Evolutionary conservation across 192 early-diverging fungal species (phyloP).

Genomic region (Coemansia sp.): DNA sequence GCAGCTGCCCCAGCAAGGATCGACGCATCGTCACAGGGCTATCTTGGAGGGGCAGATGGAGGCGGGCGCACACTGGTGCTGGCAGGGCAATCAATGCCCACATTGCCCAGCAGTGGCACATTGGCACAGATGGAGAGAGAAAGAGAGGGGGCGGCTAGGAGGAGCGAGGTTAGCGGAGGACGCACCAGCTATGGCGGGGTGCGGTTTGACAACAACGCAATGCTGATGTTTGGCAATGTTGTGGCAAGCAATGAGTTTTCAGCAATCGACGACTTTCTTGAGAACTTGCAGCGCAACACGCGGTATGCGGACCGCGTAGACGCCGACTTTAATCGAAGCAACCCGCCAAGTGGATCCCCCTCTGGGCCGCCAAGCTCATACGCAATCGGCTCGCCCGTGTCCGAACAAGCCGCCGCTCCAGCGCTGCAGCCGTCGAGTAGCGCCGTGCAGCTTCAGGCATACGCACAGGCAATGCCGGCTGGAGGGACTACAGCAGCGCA

Average conservation of each 20-base stretch:
- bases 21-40: background rate
- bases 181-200: slow-evolving; percentile 1
- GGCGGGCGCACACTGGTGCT: slow-evolving; percentile 13
- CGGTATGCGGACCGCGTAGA: slow-evolving; percentile 26
- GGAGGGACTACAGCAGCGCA: slow-evolving; percentile 4
- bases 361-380: slow-evolving; percentile 29
- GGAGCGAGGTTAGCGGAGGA: background rate
- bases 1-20: background rate
- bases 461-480: background rate
- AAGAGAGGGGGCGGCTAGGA: background rate
- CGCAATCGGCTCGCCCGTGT: slow-evolving; percentile 29
- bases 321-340: slow-evolving; percentile 18
- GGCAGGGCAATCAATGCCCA: slow-evolving; percentile 5
- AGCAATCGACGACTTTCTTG: slow-evolving; percentile 47
- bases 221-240: slow-evolving; percentile 45
- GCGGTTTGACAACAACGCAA: slow-evolving; percentile 26
- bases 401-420: slow-evolving; percentile 15
- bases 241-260: slow-evolving; percentile 49
- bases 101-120: slow-evolving; percentile 13
- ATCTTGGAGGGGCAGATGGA: slow-evolving; percentile 8
- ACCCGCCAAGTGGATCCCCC: slow-evolving; percentile 35
- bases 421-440: background rate
- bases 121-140: background rate
- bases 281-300: slow-evolving; percentile 46
- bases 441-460: slow-evolving; percentile 3